These are phyloP conservation scores for Tuber indicum DNA, from an alignment of 495 filamentous ascomycete species.

Conservation along the genomic window DNA sequence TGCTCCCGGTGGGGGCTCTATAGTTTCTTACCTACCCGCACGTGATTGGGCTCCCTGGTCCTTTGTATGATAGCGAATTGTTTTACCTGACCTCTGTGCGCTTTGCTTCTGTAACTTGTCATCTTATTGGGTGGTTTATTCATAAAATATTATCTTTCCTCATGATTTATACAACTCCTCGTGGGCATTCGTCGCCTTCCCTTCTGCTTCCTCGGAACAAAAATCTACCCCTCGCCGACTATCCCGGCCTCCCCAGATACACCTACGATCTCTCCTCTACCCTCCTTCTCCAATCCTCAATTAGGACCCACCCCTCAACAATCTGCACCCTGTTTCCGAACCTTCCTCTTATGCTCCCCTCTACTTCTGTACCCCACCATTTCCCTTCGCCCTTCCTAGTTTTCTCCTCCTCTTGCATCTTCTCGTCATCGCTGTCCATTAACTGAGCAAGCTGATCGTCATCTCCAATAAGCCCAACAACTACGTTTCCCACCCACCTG, in stretches of 20 bases:
- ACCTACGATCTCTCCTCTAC: constrained; percentile 32
- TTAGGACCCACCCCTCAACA: constrained; percentile 34
- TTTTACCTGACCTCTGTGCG: background rate
- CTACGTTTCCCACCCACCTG: constrained; percentile 25
- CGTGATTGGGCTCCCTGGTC: background rate
- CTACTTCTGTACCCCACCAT: constrained; percentile 33
- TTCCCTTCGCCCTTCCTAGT: constrained; percentile 35
- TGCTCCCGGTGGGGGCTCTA: background rate
- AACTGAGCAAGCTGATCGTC: constrained; percentile 32
- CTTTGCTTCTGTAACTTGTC: background rate
- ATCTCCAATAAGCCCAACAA: constrained; percentile 33
- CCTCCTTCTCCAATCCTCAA: constrained; percentile 39
- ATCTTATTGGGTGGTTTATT: background rate
- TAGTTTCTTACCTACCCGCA: background rate
- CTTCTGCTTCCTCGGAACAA: background rate
- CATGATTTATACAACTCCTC: constrained; percentile 1
- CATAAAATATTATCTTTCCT: constrained; percentile 5
- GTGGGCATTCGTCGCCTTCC: background rate
- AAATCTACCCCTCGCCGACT: background rate
- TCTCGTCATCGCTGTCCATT: constrained; percentile 31
- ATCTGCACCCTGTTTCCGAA: constrained; percentile 36
- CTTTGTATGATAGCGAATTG: background rate
- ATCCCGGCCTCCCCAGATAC: background rate
- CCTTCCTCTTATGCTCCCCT: constrained; percentile 16
- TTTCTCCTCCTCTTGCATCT: constrained; percentile 14